Evolutionary conservation across 2,329 filamentous ascomycete species (phyloP), one percentile per base, ranked within the genome.

Genomic region (Domatiomyces globalis): DNA sequence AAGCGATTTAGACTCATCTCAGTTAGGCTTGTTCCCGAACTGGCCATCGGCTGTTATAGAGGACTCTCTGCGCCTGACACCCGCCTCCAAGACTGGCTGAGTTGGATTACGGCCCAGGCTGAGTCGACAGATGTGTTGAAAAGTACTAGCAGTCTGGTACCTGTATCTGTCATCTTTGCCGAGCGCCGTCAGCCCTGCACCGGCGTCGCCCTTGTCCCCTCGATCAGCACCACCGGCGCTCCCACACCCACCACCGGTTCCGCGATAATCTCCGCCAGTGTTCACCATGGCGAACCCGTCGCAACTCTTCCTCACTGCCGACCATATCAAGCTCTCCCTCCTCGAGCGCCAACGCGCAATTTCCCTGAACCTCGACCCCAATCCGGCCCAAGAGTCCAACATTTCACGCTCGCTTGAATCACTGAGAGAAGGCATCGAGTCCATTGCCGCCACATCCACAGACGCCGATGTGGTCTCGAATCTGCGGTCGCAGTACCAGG

Each of bases 281-380:
- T 25, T 66, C 61, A 65, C 63, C 25, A 74, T 73, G 70, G 65
- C 73, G 54, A 79, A 75, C 60, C 73, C 79, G 48, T 75, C 76
- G 12, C 89, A 95, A 68, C 83, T 96, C 60, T 87, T 89, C 66
- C 83, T 96, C 50, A 80, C 96, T 52, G 87, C 89, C 63, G 92
- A 98, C 71, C 90, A 96, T 69, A 86, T 96, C 75, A 95, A 96
- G 71, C 80, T 96, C 55, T 95, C 89, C 12, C 77, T 98, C 15
- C 81, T 96, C 22, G 92, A 96, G 72, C 82, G 90, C 53, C 84
- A 94, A 70, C 83, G 90, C 53, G 87, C 89, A 47, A 80, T 87
- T 62, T 85, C 81, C 12, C 77, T 95, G 45, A 82, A 87, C 60
- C 78, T 95, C 51, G 80, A 87, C 53, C 80, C 80, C 48, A 84